Evolutionary conservation across 1,284 basidiomycete genomes (phyloP), one percentile per base, ranked within the genome.

Genomic region (Ceratobasidium theobromae): DNA sequence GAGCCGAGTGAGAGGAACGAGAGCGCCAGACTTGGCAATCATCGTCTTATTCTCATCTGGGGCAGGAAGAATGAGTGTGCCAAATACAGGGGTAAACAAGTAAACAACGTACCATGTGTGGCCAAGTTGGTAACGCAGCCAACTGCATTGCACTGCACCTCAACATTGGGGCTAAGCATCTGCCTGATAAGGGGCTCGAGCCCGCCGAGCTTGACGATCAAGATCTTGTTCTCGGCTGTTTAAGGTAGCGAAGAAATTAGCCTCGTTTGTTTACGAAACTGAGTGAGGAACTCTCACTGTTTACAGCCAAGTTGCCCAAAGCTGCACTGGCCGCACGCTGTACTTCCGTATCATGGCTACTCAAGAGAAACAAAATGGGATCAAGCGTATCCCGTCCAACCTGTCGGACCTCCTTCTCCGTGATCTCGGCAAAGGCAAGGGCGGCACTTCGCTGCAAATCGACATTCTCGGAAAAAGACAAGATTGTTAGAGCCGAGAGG

Each of bases 121-220:
- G 97, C 97, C 64, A 99, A 83, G 77, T 99, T 99, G 38, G 97
- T 99, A 66, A 99, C 95, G 77, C 97, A 99, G 38, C 97, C 97
- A 38, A 99, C 97, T n/a, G 97, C 97, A 75, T 99, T 99, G 81
- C 97, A 99, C 77, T 99, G 97, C 1, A 99, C 97, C 76, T 99
- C 97, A 43, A 99, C 96, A 75, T 99, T 99, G 4, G 96, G 95
- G 73, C 93, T 95, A 65, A 98, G 86, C 97, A 99, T 99, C 77
- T 99, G 97, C 67, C 95, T 88, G 74, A 99, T 99, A 73, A 99
- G 84, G 60, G 96, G 97, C 76, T 99, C 97, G 45, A 99, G 86
- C 57, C 97, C 97, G 55, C 96, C 96, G 52, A 99, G 86, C 76
- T 96, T 95, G 72, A 99, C 97, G 72, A 99, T 99, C 73, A 98